Percentiles rank a stretch among this genome's conserved stretches.
Evolutionary conservation across 2,329 filamentous ascomycete species (phyloP).

Genomic region (Zymoseptoria crescenta): DNA sequence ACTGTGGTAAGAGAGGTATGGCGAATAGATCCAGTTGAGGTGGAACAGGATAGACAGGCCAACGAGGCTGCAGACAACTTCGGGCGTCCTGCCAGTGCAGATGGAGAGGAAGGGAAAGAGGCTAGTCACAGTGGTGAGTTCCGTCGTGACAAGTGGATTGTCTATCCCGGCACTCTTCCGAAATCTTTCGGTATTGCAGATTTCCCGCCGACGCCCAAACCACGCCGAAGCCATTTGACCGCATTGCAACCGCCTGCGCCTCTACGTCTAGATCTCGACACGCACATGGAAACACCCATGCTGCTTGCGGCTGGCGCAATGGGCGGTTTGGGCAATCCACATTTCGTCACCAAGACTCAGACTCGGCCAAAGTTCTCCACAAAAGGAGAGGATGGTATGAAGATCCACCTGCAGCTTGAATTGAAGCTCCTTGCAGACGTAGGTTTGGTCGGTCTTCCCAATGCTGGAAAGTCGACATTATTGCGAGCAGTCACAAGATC

Average conservation of each 20-base stretch:
- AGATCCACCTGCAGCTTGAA: conserved; percentile 75
- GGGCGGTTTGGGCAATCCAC: conserved; percentile 86
- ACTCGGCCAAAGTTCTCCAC: conserved; percentile 81
- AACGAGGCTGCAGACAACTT: conserved; percentile 15
- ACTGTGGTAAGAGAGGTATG: conserved; percentile 80
- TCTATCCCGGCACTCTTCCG: conserved; percentile 72
- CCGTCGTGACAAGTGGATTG: conserved; percentile 67
- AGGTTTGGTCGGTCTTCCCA: conserved; percentile 87
- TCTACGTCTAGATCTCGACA: conserved; percentile 51
- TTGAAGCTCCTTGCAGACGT: conserved; percentile 93
- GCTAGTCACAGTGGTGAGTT: conserved; percentile 28
- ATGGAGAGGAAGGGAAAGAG: conserved; percentile 34
- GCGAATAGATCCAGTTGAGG: conserved; percentile 66
- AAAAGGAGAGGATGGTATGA: conserved; percentile 71
- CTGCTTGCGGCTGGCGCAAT: conserved; percentile 80
- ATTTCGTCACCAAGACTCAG: conserved; percentile 72
- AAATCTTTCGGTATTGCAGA: conserved; percentile 57
- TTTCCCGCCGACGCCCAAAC: conserved; percentile 50
- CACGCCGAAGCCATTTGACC: conserved; percentile 50
- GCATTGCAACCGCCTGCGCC: conserved; percentile 65
- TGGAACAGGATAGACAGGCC: conserved; percentile 46
- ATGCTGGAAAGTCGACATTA: conserved; percentile 91
- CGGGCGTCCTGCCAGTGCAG: conserved; percentile 25
- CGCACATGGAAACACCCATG: conserved; percentile 73
- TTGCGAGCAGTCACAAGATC: conserved; percentile 81